These are phyloP conservation scores for Ensete ventricosum DNA, from an alignment of 176 grass and related monocot species.

Conservation along the genomic window DNA sequence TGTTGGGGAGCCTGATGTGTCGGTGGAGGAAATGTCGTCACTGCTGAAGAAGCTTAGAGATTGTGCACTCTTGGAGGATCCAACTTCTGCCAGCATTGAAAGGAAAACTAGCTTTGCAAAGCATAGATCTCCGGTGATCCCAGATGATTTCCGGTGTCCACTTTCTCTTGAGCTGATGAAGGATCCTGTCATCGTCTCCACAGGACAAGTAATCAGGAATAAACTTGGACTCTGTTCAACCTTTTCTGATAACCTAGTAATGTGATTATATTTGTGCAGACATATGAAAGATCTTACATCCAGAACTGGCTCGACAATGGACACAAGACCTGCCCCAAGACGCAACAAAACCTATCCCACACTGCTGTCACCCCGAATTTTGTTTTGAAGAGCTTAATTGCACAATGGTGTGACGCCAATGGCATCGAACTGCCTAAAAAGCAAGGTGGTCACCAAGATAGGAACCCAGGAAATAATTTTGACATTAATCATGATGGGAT, in stretches of 20 bases:
- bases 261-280: constrained; percentile 30
- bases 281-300: constrained; percentile 81
- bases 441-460: constrained; percentile 37
- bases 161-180: constrained; percentile 96
- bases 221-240: not conserved
- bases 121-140: constrained; percentile 69
- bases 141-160: constrained; percentile 87
- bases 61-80: constrained; percentile 32
- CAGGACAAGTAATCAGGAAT: constrained; percentile 52
- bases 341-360: constrained; percentile 59
- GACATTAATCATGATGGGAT: constrained; percentile 63
- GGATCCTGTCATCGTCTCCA: constrained; percentile 85
- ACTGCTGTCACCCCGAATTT: constrained; percentile 76
- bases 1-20: constrained; percentile 48
- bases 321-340: constrained; percentile 93
- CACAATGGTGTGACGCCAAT: constrained; percentile 91
- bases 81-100: constrained; percentile 11
- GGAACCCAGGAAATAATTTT: constrained; percentile 38
- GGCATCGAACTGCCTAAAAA: constrained; percentile 76
- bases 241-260: not conserved
- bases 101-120: constrained; percentile 37
- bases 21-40: constrained; percentile 73
- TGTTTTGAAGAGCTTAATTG: constrained; percentile 83
- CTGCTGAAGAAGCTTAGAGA: constrained; percentile 80
- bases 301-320: constrained; percentile 94